phyloP scores from a whole-genome alignment of 306 rosid species.

The Sicyos edulis region DNA sequence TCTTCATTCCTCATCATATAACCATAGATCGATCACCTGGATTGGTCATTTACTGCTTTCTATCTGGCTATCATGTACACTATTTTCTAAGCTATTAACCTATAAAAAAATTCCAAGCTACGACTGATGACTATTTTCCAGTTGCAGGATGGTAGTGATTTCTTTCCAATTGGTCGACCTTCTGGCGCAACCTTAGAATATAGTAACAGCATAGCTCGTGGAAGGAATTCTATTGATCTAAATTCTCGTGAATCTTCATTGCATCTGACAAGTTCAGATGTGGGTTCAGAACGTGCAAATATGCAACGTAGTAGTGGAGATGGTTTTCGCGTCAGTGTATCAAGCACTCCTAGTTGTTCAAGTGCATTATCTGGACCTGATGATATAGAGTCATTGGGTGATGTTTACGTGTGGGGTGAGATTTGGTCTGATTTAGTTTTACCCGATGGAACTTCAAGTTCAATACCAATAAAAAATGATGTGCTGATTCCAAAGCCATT shows the following conservation, averaged over 20 bases:
- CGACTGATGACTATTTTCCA: conserved; percentile 24
- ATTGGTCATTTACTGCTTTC: neutral
- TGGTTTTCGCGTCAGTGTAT: conserved; percentile 74
- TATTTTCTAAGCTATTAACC: neutral
- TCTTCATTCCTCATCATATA: conserved; percentile 12
- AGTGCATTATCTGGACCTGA: conserved; percentile 78
- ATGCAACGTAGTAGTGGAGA: conserved; percentile 81
- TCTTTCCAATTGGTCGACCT: conserved; percentile 33
- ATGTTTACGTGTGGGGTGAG: conserved; percentile 90
- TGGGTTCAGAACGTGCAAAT: conserved; percentile 49
- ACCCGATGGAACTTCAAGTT: conserved; percentile 48
- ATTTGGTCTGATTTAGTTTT: conserved; percentile 57
- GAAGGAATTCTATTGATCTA: conserved; percentile 51
- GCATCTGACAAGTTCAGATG: conserved; percentile 50
- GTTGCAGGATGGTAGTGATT: conserved; percentile 42
- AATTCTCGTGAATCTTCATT: conserved; percentile 38
- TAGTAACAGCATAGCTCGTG: conserved; percentile 35
- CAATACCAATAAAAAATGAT: conserved; percentile 42
- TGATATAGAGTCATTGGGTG: conserved; percentile 93
- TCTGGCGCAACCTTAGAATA: conserved; percentile 49
- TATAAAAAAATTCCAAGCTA: neutral
- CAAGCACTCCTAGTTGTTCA: conserved; percentile 65
- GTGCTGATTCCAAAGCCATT: conserved; percentile 67
- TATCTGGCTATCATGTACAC: neutral
- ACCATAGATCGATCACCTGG: neutral